These are phyloP conservation scores for Akanthomyces muscarius DNA, from an alignment of 2,329 filamentous ascomycete species.

Conservation along the genomic window DNA sequence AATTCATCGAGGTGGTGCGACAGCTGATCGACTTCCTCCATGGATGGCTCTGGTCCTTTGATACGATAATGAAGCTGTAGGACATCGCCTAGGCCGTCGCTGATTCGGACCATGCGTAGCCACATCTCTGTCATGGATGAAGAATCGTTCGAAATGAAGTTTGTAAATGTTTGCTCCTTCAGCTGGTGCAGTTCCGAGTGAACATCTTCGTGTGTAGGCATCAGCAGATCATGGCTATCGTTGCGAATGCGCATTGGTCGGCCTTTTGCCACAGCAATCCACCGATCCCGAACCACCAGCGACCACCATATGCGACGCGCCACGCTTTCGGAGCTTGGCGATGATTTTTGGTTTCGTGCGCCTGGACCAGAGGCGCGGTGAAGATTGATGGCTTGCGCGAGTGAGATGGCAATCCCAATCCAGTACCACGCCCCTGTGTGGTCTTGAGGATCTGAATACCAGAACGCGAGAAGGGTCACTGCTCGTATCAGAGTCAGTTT, in stretches of 20 bases:
- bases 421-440: constrained; percentile 10
- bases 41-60: neutral
- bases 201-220: neutral
- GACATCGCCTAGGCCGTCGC: neutral
- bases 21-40: neutral
- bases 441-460: constrained; percentile 6
- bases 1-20: neutral
- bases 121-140: neutral
- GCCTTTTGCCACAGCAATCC: constrained; percentile 12
- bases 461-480: neutral
- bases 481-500: neutral
- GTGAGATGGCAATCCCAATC: constrained; percentile 3
- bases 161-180: neutral
- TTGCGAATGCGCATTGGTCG: constrained; percentile 13
- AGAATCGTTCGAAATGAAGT: neutral
- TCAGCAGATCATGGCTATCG: constrained; percentile 3
- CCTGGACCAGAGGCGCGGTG: neutral
- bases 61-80: constrained; percentile 6
- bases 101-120: constrained; percentile 1
- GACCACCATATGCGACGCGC: constrained; percentile 13
- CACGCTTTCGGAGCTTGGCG: neutral
- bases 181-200: neutral
- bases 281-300: constrained; percentile 5
- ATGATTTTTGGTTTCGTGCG: neutral
- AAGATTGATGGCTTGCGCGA: neutral